Percentiles rank a stretch among this genome's conserved stretches.
phyloP scores from a whole-genome alignment of 768 basidiomycete genomes.

The Mycena maculata region DNA sequence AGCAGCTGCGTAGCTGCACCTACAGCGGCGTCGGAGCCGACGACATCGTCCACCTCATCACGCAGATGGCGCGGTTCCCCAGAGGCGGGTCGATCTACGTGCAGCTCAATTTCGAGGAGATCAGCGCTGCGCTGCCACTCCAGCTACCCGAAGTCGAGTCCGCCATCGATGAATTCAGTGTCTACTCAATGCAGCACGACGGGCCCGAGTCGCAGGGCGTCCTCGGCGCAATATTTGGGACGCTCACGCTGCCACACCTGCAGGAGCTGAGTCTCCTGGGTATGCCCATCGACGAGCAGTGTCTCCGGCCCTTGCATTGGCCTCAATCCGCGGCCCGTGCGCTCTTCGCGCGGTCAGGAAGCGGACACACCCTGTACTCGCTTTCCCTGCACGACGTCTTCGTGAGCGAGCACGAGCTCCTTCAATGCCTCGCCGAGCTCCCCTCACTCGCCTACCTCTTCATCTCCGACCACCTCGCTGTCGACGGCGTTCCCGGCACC shows the following conservation, averaged over 20 bases:
- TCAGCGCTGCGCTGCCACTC: neutral
- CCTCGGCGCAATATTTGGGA: neutral
- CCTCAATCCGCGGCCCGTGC: neutral
- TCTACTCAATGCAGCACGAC: neutral
- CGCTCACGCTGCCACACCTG: conserved; percentile 2
- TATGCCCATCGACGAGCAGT: neutral
- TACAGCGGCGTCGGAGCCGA: neutral
- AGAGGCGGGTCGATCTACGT: neutral
- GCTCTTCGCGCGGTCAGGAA: neutral
- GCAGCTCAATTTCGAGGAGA: neutral
- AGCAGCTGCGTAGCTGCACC: neutral
- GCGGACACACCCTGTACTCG: neutral
- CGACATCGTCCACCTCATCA: neutral
- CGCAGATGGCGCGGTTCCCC: neutral
- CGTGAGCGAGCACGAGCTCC: neutral
- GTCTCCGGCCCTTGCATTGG: neutral
- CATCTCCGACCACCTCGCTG: neutral
- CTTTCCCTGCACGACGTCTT: neutral
- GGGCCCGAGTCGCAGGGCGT: neutral
- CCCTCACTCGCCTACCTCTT: neutral
- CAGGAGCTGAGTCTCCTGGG: neutral
- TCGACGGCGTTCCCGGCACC: neutral
- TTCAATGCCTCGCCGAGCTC: neutral
- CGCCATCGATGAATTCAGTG: neutral
- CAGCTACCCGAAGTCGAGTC: neutral